These are phyloP conservation scores for Neurospora sp. DNA, from an alignment of 495 filamentous ascomycete species.

Conservation along the genomic window DNA sequence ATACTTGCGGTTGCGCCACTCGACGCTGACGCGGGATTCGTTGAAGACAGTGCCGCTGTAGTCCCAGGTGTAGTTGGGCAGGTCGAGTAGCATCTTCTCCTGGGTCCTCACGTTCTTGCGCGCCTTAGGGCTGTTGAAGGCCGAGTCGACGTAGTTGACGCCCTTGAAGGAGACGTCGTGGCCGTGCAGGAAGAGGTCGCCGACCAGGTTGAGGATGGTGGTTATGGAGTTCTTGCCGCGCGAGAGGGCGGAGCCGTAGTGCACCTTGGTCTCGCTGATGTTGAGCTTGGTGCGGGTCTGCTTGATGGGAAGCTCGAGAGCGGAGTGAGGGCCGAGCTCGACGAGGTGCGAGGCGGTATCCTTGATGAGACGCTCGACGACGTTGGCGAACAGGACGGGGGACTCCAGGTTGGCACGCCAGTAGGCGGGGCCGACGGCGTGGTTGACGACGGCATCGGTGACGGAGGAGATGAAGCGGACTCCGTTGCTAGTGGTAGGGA, in stretches of 20 bases:
- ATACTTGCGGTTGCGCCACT: constrained; percentile 30
- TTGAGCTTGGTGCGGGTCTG: constrained; percentile 29
- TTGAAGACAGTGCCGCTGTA: constrained; percentile 29
- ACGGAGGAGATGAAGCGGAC: constrained; percentile 29
- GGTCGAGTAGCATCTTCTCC: constrained; percentile 13
- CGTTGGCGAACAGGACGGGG: constrained; percentile 35
- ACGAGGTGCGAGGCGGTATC: constrained; percentile 22
- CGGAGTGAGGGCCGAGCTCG: constrained; percentile 51
- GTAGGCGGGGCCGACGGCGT: constrained; percentile 19
- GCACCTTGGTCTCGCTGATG: constrained; percentile 1
- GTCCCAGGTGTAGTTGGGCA: constrained; percentile 32
- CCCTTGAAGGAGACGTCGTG: constrained; percentile 12
- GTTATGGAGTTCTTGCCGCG: constrained; percentile 16
- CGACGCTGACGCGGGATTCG: constrained; percentile 28
- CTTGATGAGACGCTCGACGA: constrained; percentile 14
- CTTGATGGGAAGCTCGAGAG: constrained; percentile 39
- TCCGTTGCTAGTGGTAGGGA: constrained; percentile 19
- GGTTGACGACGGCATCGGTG: constrained; percentile 15
- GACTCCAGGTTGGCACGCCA: constrained; percentile 38
- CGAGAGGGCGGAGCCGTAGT: constrained; percentile 20
- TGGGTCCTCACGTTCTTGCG: constrained; percentile 15
- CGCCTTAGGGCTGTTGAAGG: constrained; percentile 1
- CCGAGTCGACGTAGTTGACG: constrained; percentile 10
- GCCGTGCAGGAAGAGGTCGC: constrained; percentile 24
- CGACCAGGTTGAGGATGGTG: constrained; percentile 19